phyloP scores from a whole-genome alignment of 2,329 filamentous ascomycete species.

The Penicillium sp. region DNA sequence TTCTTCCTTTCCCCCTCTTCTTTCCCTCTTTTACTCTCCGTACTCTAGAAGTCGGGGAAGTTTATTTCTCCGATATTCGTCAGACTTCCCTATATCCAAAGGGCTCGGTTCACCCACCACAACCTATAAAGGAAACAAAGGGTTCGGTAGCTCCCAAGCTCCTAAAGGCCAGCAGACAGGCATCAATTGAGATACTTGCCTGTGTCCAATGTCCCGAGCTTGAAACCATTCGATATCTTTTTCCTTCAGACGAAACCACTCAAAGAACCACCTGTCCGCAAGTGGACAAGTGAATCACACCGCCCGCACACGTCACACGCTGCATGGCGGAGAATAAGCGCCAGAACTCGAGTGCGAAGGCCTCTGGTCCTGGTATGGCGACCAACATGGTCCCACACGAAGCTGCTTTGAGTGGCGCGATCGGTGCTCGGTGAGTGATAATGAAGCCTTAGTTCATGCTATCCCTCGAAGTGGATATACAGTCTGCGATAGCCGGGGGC shows the following conservation, averaged over 20 bases:
- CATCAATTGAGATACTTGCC: constrained; percentile 5
- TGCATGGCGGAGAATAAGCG: constrained; percentile 61
- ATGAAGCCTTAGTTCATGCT: not conserved
- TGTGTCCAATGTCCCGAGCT: constrained; percentile 6
- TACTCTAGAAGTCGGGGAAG: not conserved
- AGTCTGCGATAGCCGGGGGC: not conserved
- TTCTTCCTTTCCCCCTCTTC: not conserved
- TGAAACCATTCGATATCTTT: not conserved
- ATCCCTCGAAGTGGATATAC: not conserved
- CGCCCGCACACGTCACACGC: constrained; percentile 14
- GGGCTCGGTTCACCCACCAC: not conserved
- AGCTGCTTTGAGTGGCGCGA: constrained; percentile 57
- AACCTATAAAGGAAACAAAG: not conserved
- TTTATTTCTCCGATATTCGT: not conserved
- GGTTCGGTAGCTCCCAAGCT: not conserved
- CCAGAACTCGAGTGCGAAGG: constrained; percentile 55
- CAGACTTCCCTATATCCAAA: not conserved
- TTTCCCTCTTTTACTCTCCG: not conserved
- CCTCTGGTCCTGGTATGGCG: constrained; percentile 38
- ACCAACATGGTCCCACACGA: constrained; percentile 52
- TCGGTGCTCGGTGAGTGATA: constrained; percentile 59
- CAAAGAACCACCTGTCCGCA: not conserved
- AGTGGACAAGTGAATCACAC: constrained; percentile 16
- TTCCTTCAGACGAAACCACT: not conserved
- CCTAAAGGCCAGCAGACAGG: not conserved